Evolutionary conservation across 177 flowering plant species (phyloP).

Genomic region (Vitis hybrid): DNA sequence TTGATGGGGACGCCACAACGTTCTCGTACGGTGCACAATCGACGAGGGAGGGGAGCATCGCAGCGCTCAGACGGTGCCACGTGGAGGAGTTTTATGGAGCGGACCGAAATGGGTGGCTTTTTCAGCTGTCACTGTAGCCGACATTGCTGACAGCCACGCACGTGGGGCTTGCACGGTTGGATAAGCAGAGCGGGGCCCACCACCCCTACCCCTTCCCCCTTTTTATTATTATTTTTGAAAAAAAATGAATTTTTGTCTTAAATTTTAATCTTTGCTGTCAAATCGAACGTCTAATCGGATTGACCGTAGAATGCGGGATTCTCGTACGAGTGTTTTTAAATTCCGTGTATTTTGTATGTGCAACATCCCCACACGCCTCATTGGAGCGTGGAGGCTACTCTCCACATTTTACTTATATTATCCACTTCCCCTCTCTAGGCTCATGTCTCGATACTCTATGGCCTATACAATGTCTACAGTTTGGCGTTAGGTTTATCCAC

Average conservation of each 20-base stretch:
- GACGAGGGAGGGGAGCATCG: not conserved
- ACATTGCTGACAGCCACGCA: constrained; percentile 22
- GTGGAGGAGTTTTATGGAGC: not conserved
- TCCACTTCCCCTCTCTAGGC: no score
- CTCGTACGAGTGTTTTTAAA: constrained; percentile 18
- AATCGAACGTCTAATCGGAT: constrained; percentile 19
- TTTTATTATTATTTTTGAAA: not conserved
- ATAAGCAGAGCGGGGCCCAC: constrained; percentile 1
- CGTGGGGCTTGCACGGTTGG: constrained; percentile 20
- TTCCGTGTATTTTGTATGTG: not conserved
- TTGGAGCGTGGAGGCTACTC: no score
- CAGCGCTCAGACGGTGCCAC: not conserved
- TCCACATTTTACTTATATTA: no score
- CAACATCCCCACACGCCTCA: not conserved
- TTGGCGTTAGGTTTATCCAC: no score
- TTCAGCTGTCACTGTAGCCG: constrained; percentile 15
- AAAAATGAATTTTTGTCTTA: no score
- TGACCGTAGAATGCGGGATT: constrained; percentile 29
- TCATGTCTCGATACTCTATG: no score
- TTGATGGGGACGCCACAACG: constrained; percentile 9
- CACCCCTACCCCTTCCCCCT: not conserved
- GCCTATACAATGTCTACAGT: no score
- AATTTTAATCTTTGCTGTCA: constrained; percentile 4
- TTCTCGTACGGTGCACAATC: constrained; percentile 14
- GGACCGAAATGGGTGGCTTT: not conserved